Evolutionary conservation across 2,329 filamentous ascomycete genomes (phyloP), one percentile per base, ranked within the genome.

Genomic region (Ascochyta rabiei): DNA sequence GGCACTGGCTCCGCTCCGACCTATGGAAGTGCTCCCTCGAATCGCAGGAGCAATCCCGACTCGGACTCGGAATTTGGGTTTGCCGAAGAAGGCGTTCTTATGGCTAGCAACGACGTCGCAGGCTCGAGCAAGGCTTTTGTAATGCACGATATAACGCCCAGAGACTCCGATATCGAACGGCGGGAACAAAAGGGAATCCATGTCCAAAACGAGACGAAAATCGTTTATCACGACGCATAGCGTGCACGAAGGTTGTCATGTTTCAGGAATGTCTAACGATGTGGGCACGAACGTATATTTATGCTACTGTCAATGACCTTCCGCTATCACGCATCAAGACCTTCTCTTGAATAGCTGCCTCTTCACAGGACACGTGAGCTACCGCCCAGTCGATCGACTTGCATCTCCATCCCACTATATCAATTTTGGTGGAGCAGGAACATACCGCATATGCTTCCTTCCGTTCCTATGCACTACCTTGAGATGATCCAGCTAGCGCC

Each of bases 21-120:
- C 16, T 57, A 57, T 24, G 57, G 59, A 7, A 65, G 56, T 15
- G 53, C 54, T 2, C 59, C 56, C 2, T 18, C 34, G 2, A 46
- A 50, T 15, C 38, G 50, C 13, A 49, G 40, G 5, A 44, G 47
- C 8, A 35, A 43, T 21, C 38, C 24, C 2, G 58, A 56, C 35
- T 44, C 53, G 0, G 62, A 61, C 15, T 64, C 62, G 5, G 45
- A 50, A 45, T 44, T 60, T 16, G 60, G 62, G 13, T 61, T 64
- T 24, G 52, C 54, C 12, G 52, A 57, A 1, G 56, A 55, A 6
- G 53, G 59, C 15, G 54, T 40, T 13, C 18, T 53, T 3, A 53
- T 57, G 21, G 40, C 34, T 33, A 44, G 44, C 5, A 51, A 33
- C 24, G 43, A 51, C 6, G 18, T 51, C 8, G 54, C 43, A 4